These are phyloP conservation scores for Crithidia acanthocephali DNA, from an alignment of 208 protist genomes.

Conservation along the genomic window DNA sequence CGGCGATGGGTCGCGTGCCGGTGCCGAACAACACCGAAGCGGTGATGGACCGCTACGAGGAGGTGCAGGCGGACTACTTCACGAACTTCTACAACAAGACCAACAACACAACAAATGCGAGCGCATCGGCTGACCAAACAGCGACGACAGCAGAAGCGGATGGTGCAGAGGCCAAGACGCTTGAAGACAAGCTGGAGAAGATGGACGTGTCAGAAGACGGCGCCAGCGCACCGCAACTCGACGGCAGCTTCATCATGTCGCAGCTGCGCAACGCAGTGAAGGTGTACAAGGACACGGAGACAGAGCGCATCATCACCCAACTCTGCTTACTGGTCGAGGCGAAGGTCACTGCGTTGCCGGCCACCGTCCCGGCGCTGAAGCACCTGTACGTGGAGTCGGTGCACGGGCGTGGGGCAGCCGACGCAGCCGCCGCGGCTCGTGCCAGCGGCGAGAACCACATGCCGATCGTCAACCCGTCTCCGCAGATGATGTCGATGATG, in stretches of 20 bases:
- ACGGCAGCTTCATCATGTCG: slow-evolving; percentile 46
- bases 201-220: slow-evolving; percentile 1
- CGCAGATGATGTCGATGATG: slow-evolving; percentile 58
- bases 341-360: slow-evolving; percentile 49
- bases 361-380: slow-evolving; percentile 48
- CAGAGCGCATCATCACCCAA: slow-evolving; percentile 57
- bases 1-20: slow-evolving; percentile 30
- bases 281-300: slow-evolving; percentile 64
- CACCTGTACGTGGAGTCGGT: slow-evolving; percentile 26
- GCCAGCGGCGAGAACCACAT: slow-evolving; percentile 20
- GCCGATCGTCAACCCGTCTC: slow-evolving; percentile 20
- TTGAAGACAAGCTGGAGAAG: neutral
- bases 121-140: neutral
- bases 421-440: slow-evolving; percentile 24
- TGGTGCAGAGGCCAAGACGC: neutral
- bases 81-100: slow-evolving; percentile 7
- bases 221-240: neutral
- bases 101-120: neutral
- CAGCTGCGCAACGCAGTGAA: slow-evolving; percentile 57
- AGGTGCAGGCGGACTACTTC: slow-evolving; percentile 67
- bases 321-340: slow-evolving; percentile 65
- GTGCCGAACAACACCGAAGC: slow-evolving; percentile 44
- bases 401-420: slow-evolving; percentile 22
- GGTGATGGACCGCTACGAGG: slow-evolving; percentile 66
- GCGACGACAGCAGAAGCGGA: neutral